phyloP scores from a whole-genome alignment of 164 flowering plant species.

The Akebia trifoliata region DNA sequence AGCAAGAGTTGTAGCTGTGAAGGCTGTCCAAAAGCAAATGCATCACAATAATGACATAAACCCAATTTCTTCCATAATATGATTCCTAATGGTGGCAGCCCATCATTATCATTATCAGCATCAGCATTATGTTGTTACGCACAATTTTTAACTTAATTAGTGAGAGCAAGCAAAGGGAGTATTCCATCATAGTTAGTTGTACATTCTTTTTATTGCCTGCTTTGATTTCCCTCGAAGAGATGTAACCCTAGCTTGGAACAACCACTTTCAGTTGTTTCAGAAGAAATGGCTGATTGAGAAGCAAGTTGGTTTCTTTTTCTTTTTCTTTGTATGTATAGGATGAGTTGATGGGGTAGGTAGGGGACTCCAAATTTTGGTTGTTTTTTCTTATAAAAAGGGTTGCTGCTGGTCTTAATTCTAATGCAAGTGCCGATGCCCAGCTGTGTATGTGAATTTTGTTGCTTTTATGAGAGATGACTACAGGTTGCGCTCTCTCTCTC shows the following conservation, averaged over 20 bases:
- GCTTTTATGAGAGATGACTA: too few species aligned
- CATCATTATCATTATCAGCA: too few species aligned
- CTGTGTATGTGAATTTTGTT: too few species aligned
- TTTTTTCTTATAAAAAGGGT: too few species aligned
- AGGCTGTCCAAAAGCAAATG: conserved; percentile 75
- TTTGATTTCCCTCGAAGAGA: neutral
- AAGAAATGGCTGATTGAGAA: conserved; percentile 18
- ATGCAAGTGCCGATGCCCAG: too few species aligned
- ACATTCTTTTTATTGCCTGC: neutral
- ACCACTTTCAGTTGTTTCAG: conserved; percentile 10
- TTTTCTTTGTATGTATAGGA: conserved; percentile 19
- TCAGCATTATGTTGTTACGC: neutral
- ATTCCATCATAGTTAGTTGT: neutral
- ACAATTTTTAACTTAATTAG: conserved; percentile 1
- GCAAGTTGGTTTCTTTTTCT: conserved; percentile 11
- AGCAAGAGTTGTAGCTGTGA: conserved; percentile 92
- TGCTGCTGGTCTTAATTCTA: too few species aligned
- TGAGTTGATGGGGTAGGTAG: too few species aligned
- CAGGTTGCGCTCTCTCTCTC: too few species aligned
- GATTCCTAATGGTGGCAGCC: too few species aligned
- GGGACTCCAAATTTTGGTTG: too few species aligned
- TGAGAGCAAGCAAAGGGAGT: neutral
- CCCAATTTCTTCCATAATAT: conserved; percentile 22
- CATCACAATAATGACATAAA: conserved; percentile 25
- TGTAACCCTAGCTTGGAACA: conserved; percentile 23